A percentile compares a stretch with the other conserved stretches of the same genome.
Evolutionary conservation across 495 filamentous ascomycete species (phyloP).

Genomic region (Daldinia grandis): DNA sequence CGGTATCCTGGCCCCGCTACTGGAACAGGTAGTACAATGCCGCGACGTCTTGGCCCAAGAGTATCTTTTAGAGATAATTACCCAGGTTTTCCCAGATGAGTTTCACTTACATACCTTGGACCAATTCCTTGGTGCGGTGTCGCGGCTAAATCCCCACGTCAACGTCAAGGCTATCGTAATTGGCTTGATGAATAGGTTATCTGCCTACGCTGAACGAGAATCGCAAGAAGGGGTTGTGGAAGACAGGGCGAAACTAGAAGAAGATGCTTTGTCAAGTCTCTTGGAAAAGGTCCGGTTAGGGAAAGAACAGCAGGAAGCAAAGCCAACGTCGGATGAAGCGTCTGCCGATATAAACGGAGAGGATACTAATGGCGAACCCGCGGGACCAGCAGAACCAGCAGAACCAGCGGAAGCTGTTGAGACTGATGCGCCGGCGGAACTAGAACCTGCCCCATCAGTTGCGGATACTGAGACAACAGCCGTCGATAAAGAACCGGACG

Average conservation of each 20-base stretch:
- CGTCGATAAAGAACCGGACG: slow-evolving; percentile 48
- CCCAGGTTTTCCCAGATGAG: slow-evolving; percentile 98
- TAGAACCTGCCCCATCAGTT: slow-evolving; percentile 49
- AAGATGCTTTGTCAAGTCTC: slow-evolving; percentile 79
- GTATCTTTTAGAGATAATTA: slow-evolving; percentile 96
- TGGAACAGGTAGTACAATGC: slow-evolving; percentile 98
- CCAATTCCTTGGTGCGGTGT: slow-evolving; percentile 89
- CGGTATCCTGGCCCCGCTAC: slow-evolving; percentile 83
- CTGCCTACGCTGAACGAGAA: slow-evolving; percentile 89
- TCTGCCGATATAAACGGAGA: slow-evolving; percentile 46
- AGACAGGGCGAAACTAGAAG: slow-evolving; percentile 76
- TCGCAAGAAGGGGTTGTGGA: slow-evolving; percentile 75
- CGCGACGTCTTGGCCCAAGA: slow-evolving; percentile 96
- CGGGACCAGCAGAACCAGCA: too few species aligned
- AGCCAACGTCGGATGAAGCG: slow-evolving; percentile 27
- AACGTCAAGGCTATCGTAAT: slow-evolving; percentile 98
- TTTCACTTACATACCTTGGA: slow-evolving; percentile 97
- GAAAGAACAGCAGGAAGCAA: slow-evolving; percentile 60
- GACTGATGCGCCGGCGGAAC: slow-evolving; percentile 46
- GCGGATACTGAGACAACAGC: slow-evolving; percentile 54
- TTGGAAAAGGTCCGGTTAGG: slow-evolving; percentile 78
- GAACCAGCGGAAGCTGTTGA: slow-evolving; percentile 47
- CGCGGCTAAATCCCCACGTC: slow-evolving; percentile 90
- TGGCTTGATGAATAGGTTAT: slow-evolving; percentile 95
- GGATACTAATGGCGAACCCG: slow-evolving; percentile 40